Base-by-base conservation (phyloP, 1,284 basidiomycete species). In the Pseudozyma thailandica region DNA sequence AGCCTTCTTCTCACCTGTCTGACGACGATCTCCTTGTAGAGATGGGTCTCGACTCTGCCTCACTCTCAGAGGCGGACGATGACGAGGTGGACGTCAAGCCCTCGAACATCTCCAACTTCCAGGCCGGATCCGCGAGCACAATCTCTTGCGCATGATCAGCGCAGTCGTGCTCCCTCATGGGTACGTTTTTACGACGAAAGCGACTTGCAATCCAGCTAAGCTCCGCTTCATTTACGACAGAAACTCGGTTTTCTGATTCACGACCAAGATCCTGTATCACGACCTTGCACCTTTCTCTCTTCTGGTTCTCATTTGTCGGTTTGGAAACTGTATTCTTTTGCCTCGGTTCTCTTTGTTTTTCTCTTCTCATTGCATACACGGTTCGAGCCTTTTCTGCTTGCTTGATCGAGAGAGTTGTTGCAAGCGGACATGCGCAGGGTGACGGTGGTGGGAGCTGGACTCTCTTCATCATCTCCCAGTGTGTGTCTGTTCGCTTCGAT, bases 1-100 rank as follows among this genome's bases (percentile, higher is more conserved):
- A 59, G 26, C 75, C 73, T 12, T 75, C 75, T 18, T 75, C 75
- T 4, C 73, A 75, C 53, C 50, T 75, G 18, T 75, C 70, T 8
- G 65, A 72, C 6, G 55, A 69, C 23, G 75, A 77, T 26, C 38
- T 71, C 25, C 49, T 54, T 2, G 44, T 64, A 38, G 57, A 71
- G 38, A 56, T 71, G 53, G 55, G 55, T 12, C 50, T 69, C 26
- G 59, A 58, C 39, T 51, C 55, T 35, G 55, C 65, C 31, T 54
- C 65, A 31, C 46, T 69, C 38, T 61, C 58, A 4, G 64, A 68
- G n/a, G 50, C 50, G 5, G 57, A 52, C 10, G 53, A 52, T 26
- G 57, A 56, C 6, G 52, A 50, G 6, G 33, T 39, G 10, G 63
- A 55, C 38, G 33, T 44, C 37, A 37, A 23, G 41, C 42, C 35